A percentile compares a stretch with the other conserved stretches of the same genome.
These are phyloP conservation scores for Debaryomyces robertsiae DNA, from an alignment of 1,139 yeast species.

Conservation along the genomic window DNA sequence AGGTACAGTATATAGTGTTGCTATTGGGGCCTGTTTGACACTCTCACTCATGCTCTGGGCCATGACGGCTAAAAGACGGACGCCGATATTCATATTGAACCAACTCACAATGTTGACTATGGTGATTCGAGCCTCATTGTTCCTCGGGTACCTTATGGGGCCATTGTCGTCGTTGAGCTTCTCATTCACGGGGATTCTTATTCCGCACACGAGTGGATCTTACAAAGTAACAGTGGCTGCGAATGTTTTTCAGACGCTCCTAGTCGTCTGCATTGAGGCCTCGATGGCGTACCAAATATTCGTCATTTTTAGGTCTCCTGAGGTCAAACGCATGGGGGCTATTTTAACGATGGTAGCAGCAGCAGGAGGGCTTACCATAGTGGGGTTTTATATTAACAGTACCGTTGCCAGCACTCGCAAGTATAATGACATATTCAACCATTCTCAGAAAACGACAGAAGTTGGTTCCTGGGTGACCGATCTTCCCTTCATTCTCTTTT, in stretches of 20 bases:
- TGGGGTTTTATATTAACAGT: slow-evolving; percentile 54
- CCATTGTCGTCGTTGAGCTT: slow-evolving; percentile 54
- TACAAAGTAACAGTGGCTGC: slow-evolving; percentile 54
- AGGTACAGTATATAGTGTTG: slow-evolving; percentile 24
- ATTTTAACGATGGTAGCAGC: slow-evolving; percentile 42
- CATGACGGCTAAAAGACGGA: slow-evolving; percentile 50
- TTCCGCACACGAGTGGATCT: slow-evolving; percentile 23
- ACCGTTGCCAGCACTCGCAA: slow-evolving; percentile 20
- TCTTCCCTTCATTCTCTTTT: slow-evolving; percentile 62
- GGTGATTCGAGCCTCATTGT: slow-evolving; percentile 61
- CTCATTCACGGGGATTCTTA: slow-evolving; percentile 49
- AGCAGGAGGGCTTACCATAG: slow-evolving; percentile 49
- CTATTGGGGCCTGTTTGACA: slow-evolving; percentile 32
- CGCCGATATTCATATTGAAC: slow-evolving; percentile 74
- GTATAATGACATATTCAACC: slow-evolving; percentile 18
- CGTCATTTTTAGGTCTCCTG: slow-evolving; percentile 64
- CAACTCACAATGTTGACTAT: slow-evolving; percentile 57
- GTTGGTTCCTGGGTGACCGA: slow-evolving; percentile 38
- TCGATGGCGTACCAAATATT: slow-evolving; percentile 73
- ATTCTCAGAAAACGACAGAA: slow-evolving; percentile 10
- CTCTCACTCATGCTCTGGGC: slow-evolving; percentile 30
- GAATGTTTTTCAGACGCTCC: slow-evolving; percentile 58
- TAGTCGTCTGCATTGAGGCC: slow-evolving; percentile 59
- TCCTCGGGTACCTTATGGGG: slow-evolving; percentile 53
- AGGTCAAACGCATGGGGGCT: slow-evolving; percentile 39